Percentiles rank a stretch among this genome's conserved stretches.
Evolutionary conservation across 257 asterid genomes (phyloP).

Genomic region (Jacaranda copaia): DNA sequence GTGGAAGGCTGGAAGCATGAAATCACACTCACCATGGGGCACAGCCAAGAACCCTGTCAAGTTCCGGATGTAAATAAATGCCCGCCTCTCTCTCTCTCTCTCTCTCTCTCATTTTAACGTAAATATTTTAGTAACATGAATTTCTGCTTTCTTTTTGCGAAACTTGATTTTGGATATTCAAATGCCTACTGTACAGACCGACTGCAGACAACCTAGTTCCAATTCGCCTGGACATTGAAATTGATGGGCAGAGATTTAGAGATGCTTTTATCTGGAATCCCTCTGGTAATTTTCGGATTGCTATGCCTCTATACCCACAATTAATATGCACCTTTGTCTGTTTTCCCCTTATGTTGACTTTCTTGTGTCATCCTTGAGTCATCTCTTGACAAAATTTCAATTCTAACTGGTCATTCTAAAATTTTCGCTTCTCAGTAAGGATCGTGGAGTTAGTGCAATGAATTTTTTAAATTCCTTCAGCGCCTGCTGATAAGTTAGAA

Average conservation of each 20-base stretch:
- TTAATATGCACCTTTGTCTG: not conserved
- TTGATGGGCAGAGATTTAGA: slow-evolving; percentile 83
- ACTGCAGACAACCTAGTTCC: slow-evolving; percentile 93
- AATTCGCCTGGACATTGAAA: slow-evolving; percentile 83
- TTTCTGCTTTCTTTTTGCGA: not conserved
- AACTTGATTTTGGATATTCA: slow-evolving; percentile 19
- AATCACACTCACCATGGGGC: slow-evolving; percentile 73
- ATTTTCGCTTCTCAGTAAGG: not conserved
- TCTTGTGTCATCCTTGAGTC: slow-evolving; percentile 8
- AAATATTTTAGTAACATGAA: not conserved
- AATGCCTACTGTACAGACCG: slow-evolving; percentile 59
- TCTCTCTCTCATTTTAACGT: not conserved
- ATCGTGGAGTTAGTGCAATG: not conserved
- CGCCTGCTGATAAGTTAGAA: not conserved
- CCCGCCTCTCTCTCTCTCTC: slow-evolving; percentile 10
- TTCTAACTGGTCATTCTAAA: slow-evolving; percentile 7
- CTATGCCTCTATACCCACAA: not conserved
- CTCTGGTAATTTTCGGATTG: slow-evolving; percentile 57
- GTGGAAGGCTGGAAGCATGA: slow-evolving; percentile 51
- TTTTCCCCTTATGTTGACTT: not conserved
- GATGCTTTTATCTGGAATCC: slow-evolving; percentile 96
- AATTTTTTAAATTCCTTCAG: slow-evolving; percentile 7
- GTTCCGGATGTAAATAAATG: slow-evolving; percentile 64
- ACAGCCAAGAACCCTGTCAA: slow-evolving; percentile 79
- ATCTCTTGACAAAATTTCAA: not conserved